A percentile compares a stretch with the other conserved stretches of the same genome.
phyloP scores from a whole-genome alignment of 352 stramenopile genomes.

The Albugo laibachii region DNA sequence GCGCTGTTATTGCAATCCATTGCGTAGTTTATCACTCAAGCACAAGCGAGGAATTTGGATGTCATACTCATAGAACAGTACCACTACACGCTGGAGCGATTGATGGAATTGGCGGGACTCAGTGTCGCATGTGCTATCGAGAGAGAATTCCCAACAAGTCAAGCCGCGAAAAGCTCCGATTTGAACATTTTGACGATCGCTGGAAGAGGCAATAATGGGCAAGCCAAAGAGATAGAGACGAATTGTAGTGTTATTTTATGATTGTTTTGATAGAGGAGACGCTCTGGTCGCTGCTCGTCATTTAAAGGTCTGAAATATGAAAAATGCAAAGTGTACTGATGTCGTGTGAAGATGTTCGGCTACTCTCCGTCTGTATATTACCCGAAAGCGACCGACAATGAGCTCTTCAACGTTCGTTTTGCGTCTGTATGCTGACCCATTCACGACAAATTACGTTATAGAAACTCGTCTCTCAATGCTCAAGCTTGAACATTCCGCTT shows the following conservation, averaged over 20 bases:
- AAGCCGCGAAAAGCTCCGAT: conserved; percentile 1
- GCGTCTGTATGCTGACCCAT: background rate
- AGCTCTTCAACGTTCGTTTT: conserved; percentile 43
- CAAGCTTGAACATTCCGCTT: no score
- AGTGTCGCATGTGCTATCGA: conserved; percentile 83
- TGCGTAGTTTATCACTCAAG: conserved; percentile 40
- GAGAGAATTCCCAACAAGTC: conserved; percentile 27
- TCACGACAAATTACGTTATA: background rate
- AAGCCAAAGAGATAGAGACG: conserved; percentile 1
- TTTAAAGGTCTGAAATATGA: conserved; percentile 42
- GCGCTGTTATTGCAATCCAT: background rate
- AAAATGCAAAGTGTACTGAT: background rate
- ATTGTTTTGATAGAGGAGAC: conserved; percentile 61
- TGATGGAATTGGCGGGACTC: conserved; percentile 98
- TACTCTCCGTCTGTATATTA: conserved; percentile 89
- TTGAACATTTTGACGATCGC: conserved; percentile 82
- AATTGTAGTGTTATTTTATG: background rate
- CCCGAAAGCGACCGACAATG: conserved; percentile 76
- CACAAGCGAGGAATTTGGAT: conserved; percentile 68
- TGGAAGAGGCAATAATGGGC: conserved; percentile 97
- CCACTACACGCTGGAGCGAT: conserved; percentile 90
- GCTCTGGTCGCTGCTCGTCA: conserved; percentile 95
- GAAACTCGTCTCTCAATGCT: no score
- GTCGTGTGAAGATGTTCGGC: conserved; percentile 80
- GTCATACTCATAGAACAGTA: conserved; percentile 77